Percentiles rank a stretch among this genome's conserved stretches.
Evolutionary conservation across 176 grass and related monocot genomes (phyloP).

Genomic region (Avena atlantica): DNA sequence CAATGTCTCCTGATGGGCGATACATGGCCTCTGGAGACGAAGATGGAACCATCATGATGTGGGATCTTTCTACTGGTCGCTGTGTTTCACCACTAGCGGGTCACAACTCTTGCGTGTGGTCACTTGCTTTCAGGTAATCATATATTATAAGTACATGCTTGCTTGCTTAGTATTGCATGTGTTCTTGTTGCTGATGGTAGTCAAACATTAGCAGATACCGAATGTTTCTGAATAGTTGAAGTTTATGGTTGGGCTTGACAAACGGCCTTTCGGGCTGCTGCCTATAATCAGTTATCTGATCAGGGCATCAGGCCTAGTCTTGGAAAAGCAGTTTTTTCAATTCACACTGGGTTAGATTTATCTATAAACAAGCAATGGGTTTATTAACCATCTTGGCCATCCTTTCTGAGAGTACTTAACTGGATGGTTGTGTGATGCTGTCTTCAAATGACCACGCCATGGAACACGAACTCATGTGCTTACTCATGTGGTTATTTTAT

Average conservation of each 20-base stretch:
- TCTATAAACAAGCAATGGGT: conserved; percentile 2
- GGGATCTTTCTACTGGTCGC: conserved; percentile 86
- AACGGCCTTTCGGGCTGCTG: not conserved
- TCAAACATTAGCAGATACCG: not conserved
- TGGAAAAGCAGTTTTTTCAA: conserved; percentile 8
- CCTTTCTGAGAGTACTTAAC: conserved; percentile 9
- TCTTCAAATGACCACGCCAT: conserved; percentile 5
- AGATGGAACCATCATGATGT: conserved; percentile 96
- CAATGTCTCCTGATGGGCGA: conserved; percentile 91
- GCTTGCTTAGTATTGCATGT: conserved; percentile 1
- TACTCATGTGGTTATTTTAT: conserved; percentile 16
- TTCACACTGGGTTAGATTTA: conserved; percentile 20
- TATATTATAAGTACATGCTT: not conserved
- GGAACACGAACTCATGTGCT: not conserved
- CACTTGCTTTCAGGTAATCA: conserved; percentile 90
- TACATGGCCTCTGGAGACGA: conserved; percentile 97
- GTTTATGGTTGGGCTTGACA: conserved; percentile 30
- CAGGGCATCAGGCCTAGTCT: not conserved
- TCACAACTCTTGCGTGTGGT: conserved; percentile 89
- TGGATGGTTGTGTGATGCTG: not conserved
- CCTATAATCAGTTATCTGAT: conserved; percentile 13
- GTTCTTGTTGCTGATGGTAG: conserved; percentile 15
- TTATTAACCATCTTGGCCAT: conserved; percentile 23
- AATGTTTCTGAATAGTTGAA: conserved; percentile 12
- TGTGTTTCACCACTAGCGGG: conserved; percentile 84